Base-by-base conservation (phyloP, 768 basidiomycete genomes). In the Termitomyces sp. region DNA sequence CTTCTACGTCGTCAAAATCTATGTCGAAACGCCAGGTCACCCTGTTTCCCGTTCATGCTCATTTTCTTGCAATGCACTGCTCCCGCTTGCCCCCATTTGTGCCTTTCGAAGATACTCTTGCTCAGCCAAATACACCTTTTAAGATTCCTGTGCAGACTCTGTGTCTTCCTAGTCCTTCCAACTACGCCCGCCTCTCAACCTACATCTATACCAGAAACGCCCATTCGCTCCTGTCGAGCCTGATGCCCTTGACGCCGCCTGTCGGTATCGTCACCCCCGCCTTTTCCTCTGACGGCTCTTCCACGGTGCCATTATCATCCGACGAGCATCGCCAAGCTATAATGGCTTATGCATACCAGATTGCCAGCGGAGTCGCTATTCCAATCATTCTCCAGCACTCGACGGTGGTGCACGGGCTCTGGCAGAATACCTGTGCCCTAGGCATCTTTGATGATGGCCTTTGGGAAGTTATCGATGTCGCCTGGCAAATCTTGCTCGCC, bases 341-440 rank as follows among this genome's bases (percentile, higher is more conserved):
- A 7, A 57, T 47, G 3, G 45, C 62, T 2, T 75, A 73, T 56
- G 75, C 77, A 0, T 64, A 58, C 13, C 60, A 66, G 24, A 62
- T 82, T 6, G 77, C 75, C 3, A 58, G 62, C 64, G 78, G 73
- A 26, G 81, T 73, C 65, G 75, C 77, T 37, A 55, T 73, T 37
- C 74, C 72, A 29, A 78, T 75, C 5, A 75, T 92, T 9, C 71
- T 87, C 6, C 58, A 62, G 36, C 56, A 73, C 29, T 78, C 75
- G 15, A 74, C 90, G 8, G 69, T 86, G 47, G 78, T 90, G 37
- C 79, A 85, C 56, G 88, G 85, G 7, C 68, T 91, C 33, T 92
- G 88, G 87, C 76, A 81, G 57, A 91, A 92, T 65, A 81, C 79
- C 3, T 84, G 83, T 58, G 80, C 81, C 22, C 75, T 92, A n/a